phyloP scores from a whole-genome alignment of 163 green algal species.

The Scenedesmus sp. region DNA sequence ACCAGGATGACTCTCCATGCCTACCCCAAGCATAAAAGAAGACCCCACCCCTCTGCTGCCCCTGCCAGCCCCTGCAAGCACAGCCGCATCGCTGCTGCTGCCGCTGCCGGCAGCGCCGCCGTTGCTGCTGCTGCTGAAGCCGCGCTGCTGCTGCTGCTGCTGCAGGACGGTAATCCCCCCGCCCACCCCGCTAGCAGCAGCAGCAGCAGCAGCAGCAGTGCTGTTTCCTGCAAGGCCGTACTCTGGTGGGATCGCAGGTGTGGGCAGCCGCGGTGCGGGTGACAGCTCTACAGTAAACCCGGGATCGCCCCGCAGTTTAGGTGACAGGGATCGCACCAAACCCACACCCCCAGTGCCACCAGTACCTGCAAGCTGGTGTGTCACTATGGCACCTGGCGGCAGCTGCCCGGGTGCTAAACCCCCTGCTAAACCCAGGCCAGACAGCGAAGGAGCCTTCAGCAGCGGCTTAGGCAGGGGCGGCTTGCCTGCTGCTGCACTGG shows the following conservation, averaged over 20 bases:
- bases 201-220: neutral
- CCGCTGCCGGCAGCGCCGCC: neutral
- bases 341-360: neutral
- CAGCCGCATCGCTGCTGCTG: conserved; percentile 3
- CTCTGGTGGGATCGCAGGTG: conserved; percentile 21
- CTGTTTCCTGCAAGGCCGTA: neutral
- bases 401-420: neutral
- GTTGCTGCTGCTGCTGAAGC: neutral
- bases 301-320: conserved; percentile 9
- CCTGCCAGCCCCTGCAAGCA: neutral
- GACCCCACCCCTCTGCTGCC: neutral
- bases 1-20: conserved; percentile 10
- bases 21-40: neutral
- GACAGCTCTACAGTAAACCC: conserved; percentile 32
- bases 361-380: neutral
- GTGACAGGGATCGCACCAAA: neutral
- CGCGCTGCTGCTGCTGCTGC: conserved; percentile 28
- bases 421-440: neutral
- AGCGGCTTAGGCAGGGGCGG: conserved; percentile 30
- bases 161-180: neutral
- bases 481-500: neutral
- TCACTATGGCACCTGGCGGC: neutral
- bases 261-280: conserved; percentile 18
- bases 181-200: neutral
- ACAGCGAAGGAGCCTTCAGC: neutral